These are phyloP conservation scores for Nicotiana knightiana DNA, from an alignment of 257 asterid species.

Conservation along the genomic window DNA sequence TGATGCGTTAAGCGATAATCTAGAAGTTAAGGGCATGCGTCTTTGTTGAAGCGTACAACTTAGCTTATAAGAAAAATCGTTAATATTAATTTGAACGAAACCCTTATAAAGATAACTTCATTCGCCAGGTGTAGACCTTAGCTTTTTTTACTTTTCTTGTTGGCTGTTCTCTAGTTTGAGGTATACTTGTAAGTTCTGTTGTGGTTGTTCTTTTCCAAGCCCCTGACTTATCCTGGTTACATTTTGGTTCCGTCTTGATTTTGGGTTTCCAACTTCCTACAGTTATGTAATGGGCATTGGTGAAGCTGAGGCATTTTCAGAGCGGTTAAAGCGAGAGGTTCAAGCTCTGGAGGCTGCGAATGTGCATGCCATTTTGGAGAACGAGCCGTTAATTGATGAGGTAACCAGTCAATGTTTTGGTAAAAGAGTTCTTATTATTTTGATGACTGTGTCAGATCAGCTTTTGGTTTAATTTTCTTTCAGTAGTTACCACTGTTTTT, in stretches of 20 bases:
- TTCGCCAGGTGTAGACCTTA: not conserved
- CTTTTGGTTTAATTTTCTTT: not conserved
- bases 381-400: conserved; percentile 74
- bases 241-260: conserved; percentile 3
- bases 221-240: not conserved
- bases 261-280: conserved; percentile 23
- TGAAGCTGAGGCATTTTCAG: conserved; percentile 99
- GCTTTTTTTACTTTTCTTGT: not conserved
- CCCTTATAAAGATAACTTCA: not conserved
- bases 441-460: not conserved
- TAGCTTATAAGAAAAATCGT: not conserved
- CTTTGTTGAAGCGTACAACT: not conserved
- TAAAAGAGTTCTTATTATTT: not conserved
- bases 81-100: not conserved
- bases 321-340: conserved; percentile 91
- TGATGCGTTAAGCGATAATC: not conserved
- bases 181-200: not conserved
- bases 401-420: conserved; percentile 29
- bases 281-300: conserved; percentile 99
- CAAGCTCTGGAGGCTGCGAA: conserved; percentile 99
- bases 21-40: not conserved
- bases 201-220: not conserved
- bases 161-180: not conserved
- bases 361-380: conserved; percentile 95
- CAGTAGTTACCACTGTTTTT: not conserved